Percentiles rank a stretch among this genome's conserved stretches.
Evolutionary conservation across 768 basidiomycete species (phyloP).

Genomic region (Mycena haematopus): DNA sequence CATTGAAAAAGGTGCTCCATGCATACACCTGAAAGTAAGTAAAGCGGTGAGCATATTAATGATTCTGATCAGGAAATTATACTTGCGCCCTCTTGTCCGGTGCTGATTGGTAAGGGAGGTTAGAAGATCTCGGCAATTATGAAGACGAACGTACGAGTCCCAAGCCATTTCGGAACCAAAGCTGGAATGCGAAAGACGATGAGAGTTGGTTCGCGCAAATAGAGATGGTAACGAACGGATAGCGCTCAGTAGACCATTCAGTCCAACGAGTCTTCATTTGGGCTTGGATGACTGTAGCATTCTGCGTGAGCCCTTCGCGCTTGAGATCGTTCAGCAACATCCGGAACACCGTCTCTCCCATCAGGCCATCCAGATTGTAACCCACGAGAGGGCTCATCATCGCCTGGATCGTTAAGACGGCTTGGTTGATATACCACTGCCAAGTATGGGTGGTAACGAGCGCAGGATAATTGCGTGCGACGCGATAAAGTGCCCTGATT

Average conservation of each 20-base stretch:
- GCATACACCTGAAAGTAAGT: slow-evolving; percentile 46
- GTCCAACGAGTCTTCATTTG: slow-evolving; percentile 53
- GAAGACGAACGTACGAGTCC: slow-evolving; percentile 40
- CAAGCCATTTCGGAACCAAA: slow-evolving; percentile 68
- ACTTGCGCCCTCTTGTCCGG: slow-evolving; percentile 60
- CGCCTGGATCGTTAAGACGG: slow-evolving; percentile 51
- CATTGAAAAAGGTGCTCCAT: slow-evolving; percentile 61
- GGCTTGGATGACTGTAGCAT: slow-evolving; percentile 53
- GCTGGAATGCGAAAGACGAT: slow-evolving; percentile 34
- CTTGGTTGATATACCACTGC: slow-evolving; percentile 65
- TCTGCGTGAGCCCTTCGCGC: slow-evolving; percentile 55
- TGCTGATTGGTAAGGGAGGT: slow-evolving; percentile 30
- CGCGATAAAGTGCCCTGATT: slow-evolving; percentile 54
- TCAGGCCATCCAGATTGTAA: slow-evolving; percentile 53
- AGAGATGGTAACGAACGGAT: slow-evolving; percentile 47
- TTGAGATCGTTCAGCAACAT: slow-evolving; percentile 56
- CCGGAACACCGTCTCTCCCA: slow-evolving; percentile 63
- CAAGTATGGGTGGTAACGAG: slow-evolving; percentile 54
- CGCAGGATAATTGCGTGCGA: slow-evolving; percentile 61
- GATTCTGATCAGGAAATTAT: neutral
- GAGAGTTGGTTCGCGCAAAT: slow-evolving; percentile 4
- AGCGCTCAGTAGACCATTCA: slow-evolving; percentile 54
- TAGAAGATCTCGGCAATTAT: neutral
- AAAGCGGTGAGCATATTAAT: too few species aligned
- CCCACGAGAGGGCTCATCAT: slow-evolving; percentile 56